A percentile compares a stretch with the other conserved stretches of the same genome.
These are phyloP conservation scores for Myxozyma sirexii DNA, from an alignment of 805 yeast genomes.

Conservation along the genomic window DNA sequence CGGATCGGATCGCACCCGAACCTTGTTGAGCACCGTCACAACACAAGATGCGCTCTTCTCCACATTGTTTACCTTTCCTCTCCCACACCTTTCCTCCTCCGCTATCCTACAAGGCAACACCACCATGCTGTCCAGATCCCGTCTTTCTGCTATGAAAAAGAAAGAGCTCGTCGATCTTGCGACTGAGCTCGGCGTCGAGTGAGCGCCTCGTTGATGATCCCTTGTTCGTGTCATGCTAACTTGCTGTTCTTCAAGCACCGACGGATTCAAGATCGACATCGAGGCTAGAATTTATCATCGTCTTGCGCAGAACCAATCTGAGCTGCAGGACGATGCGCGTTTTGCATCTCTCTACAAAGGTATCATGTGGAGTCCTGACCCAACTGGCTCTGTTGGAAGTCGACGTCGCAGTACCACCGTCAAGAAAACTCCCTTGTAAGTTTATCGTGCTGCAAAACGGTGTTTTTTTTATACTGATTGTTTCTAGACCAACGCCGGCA, in stretches of 20 bases:
- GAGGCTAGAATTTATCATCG: conserved; percentile 38
- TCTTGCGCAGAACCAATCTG: conserved; percentile 31
- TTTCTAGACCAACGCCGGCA: neutral
- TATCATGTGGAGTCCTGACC: conserved; percentile 5
- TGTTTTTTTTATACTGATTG: neutral
- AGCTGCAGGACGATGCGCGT: conserved; percentile 32
- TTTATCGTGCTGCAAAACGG: neutral
- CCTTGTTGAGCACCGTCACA: too few relatives aligned
- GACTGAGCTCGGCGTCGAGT: conserved; percentile 44
- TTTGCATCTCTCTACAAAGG: conserved; percentile 32
- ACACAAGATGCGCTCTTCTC: neutral
- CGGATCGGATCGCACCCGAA: too few relatives aligned
- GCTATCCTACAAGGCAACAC: neutral
- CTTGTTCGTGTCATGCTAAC: neutral
- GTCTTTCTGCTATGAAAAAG: conserved; percentile 46
- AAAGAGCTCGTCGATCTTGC: conserved; percentile 46
- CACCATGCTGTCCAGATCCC: conserved; percentile 13
- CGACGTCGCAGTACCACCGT: conserved; percentile 21
- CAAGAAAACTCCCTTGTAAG: conserved; percentile 5
- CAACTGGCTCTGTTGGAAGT: conserved; percentile 3
- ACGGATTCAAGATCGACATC: conserved; percentile 40
- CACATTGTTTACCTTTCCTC: neutral
- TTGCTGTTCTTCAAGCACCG: conserved; percentile 24
- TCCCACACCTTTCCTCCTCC: neutral
- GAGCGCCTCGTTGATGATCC: conserved; percentile 20